Base-by-base conservation (phyloP, 257 asterid genomes). In the Petrea volubilis region DNA sequence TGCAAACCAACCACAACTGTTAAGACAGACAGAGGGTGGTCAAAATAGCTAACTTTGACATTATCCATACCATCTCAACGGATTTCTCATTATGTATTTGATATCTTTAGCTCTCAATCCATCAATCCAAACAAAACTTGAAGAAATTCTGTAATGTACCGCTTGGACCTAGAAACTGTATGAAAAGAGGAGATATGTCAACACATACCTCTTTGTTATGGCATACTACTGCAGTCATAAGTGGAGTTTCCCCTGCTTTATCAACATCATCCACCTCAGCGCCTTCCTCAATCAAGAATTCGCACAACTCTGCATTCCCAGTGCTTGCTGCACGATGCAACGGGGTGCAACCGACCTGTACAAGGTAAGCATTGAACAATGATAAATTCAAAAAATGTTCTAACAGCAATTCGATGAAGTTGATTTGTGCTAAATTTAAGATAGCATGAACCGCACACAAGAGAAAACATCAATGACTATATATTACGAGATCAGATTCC, bases 321-420 rank as follows among this genome's bases (percentile, higher is more conserved):
- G 90, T 84, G 86, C 98, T 91, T 55, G 99, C 97, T 79, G 99
- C 98, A 56, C 99, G 97, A 71, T 95, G 98, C 91, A 95, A 85
- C 28, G 99, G 97, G 58, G 97, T 88, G 84, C 95, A 90, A 53
- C 99, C 99, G 11, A 91, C 85, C 97, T 94, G 77, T 77, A 82
- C 7, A 67, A 62, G 64, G 29, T 41, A 41, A 33, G 60, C 14
- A 64, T 74, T 38, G 51, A 61, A 29, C 69, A 72, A 41, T 25
- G 46, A 51, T 56, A 77, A 2, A 70, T 27, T 68, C 57, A 49
- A 31, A 7, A 58, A 53, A 49, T 10, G 66, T 64, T 34, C 12
- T 59, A 34, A 28, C 15, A 13, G 5, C 51, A 18, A 28, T 59
- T 38, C 10, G 33, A 12, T 28, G 50, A 40, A 15, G 40, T 69